These are phyloP conservation scores for Geotrichum candidum DNA, from an alignment of 1,139 yeast species.

Conservation along the genomic window DNA sequence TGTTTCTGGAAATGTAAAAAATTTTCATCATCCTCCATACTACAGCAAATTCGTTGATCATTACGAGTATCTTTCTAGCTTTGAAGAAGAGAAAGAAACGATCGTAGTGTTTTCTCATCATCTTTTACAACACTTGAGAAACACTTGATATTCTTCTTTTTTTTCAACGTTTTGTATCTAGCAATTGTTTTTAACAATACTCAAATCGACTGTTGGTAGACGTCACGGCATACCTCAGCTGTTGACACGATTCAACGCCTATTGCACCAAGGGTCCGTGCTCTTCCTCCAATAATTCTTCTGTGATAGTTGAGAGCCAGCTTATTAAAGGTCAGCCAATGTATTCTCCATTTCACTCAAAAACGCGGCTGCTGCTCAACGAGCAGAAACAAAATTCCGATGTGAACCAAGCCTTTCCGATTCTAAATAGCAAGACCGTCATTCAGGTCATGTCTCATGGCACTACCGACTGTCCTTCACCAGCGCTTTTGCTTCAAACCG, in stretches of 20 bases:
- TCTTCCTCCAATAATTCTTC: not conserved
- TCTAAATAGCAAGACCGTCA: constrained; percentile 25
- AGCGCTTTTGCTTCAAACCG: constrained; percentile 46
- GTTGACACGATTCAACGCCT: constrained; percentile 3
- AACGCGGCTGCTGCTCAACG: not conserved
- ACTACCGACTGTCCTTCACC: constrained; percentile 60
- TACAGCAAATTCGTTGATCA: not conserved
- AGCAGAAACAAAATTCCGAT: not conserved
- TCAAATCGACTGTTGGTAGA: not conserved
- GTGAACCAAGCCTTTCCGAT: not conserved
- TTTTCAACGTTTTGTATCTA: not conserved
- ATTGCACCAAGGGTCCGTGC: not conserved
- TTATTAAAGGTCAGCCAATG: not conserved
- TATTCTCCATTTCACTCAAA: constrained; percentile 1
- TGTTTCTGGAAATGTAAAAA: not conserved
- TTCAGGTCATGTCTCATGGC: constrained; percentile 45
- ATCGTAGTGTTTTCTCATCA: not conserved
- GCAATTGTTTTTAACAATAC: constrained; percentile 1
- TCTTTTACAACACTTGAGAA: not conserved
- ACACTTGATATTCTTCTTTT: not conserved
- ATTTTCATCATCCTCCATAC: not conserved
- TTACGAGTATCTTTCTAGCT: not conserved
- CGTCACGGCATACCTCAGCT: constrained; percentile 8
- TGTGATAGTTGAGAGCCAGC: not conserved
- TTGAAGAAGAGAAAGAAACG: not conserved